A percentile compares a stretch with the other conserved stretches of the same genome.
phyloP scores from a whole-genome alignment of 2,329 filamentous ascomycete species.

The Myriosclerotinia scirpicola region DNA sequence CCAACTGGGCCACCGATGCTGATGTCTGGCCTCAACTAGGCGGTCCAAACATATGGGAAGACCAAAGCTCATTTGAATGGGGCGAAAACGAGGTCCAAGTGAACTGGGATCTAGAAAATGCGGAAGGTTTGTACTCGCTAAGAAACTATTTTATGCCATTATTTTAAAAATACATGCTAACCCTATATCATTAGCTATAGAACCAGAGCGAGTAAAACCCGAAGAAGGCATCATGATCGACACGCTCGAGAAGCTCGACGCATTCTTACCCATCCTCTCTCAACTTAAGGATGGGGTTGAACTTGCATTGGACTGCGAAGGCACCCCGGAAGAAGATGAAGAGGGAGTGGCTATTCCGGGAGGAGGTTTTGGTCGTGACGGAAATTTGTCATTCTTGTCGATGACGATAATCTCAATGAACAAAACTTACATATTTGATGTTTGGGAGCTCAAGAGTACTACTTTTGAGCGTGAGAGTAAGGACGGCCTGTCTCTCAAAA shows the following conservation, averaged over 20 bases:
- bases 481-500: not conserved
- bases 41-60: not conserved
- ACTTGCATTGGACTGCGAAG: constrained; percentile 8
- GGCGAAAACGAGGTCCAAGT: not conserved
- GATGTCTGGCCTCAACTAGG: not conserved
- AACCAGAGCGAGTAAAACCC: not conserved
- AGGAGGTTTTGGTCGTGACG: constrained; percentile 3
- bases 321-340: not conserved
- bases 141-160: no score
- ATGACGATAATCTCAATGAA: constrained; percentile 6
- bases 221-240: not conserved
- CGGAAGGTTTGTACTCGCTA: no score
- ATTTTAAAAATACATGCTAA: no score
- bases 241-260: constrained; percentile 5
- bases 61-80: no score
- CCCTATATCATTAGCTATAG: no score
- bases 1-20: no score
- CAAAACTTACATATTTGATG: constrained; percentile 1
- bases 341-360: not conserved
- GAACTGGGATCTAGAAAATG: not conserved
- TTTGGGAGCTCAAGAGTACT: not conserved
- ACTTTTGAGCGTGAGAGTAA: not conserved
- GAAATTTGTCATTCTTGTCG: not conserved
- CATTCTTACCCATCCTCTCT: not conserved
- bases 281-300: constrained; percentile 2